Evolutionary conservation across 208 protist genomes (phyloP), one percentile per base, ranked within the genome.

Genomic region (Leishmania guyanensis): DNA sequence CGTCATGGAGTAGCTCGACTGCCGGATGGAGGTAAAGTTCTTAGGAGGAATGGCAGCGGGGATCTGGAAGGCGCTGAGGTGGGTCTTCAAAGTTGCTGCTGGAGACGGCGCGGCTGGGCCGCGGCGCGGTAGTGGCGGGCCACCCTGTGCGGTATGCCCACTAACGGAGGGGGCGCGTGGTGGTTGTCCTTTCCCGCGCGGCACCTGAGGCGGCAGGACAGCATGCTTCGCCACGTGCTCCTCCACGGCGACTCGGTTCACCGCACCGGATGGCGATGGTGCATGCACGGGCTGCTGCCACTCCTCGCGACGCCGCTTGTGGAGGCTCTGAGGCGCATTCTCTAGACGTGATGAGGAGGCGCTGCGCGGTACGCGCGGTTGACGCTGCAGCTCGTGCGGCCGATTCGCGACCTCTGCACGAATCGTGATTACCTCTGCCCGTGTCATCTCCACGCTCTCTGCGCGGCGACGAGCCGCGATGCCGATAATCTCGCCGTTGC

Each of bases 401-500:
- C 89, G 86, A 60, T 91, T 85, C 4, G 94, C 94, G 54, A 77
- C 89, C 8, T 92, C 84, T 16, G 91, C 94, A 9, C 88, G 84
- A 56, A 97, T 97, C 0, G 88, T 91, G 78, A 97, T 90, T 33
- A 91, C 79, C 58, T 75, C 84, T 58, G 81, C 60, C 62, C 89
- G 78, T 36, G 84, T 79, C 83, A 84, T 84, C 65, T 90, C 83
- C 9, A 91, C 85, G 73, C 91, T 91, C 77, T 88, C 91, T 36
- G 89, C 88, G 29, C 89, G 90, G n/a, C 88, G 86, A 46, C 90
- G 84, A 4, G 92, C 93, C 6, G 93, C 92, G 69, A 95, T 95
- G 77, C 92, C 93, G 66, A 97, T 90, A 72, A 95, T 92, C 56
- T 80, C 78, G 4, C 91, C 93, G 17, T 82, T 81, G 20, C 86